Conservation (phyloP, 2,329 filamentous ascomycete genomes). For the Neonectria sp. region DNA sequence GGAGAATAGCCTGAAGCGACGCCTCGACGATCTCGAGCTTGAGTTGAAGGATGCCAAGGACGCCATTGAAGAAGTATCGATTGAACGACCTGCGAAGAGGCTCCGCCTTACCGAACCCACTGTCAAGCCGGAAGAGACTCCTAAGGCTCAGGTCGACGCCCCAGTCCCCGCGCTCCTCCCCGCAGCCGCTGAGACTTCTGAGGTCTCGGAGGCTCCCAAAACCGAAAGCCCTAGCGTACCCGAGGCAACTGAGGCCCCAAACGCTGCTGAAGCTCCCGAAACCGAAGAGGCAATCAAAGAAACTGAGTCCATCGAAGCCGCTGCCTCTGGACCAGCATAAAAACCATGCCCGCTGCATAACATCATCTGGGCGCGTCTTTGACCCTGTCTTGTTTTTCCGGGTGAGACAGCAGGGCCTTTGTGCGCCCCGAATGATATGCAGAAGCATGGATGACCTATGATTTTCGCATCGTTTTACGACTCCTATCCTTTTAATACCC, state of each 20-base stretch:
- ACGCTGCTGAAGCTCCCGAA: slow-evolving; percentile 31
- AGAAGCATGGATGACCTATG: slow-evolving; percentile 29
- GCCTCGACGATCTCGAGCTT: slow-evolving; percentile 83
- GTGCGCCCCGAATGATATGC: slow-evolving; percentile 12
- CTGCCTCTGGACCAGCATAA: slow-evolving; percentile 35
- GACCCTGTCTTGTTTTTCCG: background rate
- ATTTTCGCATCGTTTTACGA: slow-evolving; percentile 42
- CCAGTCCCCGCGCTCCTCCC: background rate
- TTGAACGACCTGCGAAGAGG: slow-evolving; percentile 49
- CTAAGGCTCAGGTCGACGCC: slow-evolving; percentile 28
- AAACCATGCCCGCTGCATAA: slow-evolving; percentile 23
- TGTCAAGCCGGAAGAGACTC: slow-evolving; percentile 33
- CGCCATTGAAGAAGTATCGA: slow-evolving; percentile 32
- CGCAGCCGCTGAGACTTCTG: background rate
- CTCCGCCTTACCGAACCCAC: slow-evolving; percentile 41
- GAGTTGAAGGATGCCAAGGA: slow-evolving; percentile 60
- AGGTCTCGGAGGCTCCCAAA: background rate
- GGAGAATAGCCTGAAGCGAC: slow-evolving; percentile 86
- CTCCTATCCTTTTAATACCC: slow-evolving; percentile 50
- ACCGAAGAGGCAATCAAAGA: slow-evolving; percentile 9
- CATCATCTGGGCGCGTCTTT: slow-evolving; percentile 8
- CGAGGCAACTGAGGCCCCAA: slow-evolving; percentile 28
- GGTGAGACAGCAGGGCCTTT: background rate
- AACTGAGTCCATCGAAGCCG: slow-evolving; percentile 23
- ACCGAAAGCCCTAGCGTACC: slow-evolving; percentile 4